These are phyloP conservation scores for Irpex sp. DNA, from an alignment of 1,284 basidiomycete genomes.

Conservation along the genomic window DNA sequence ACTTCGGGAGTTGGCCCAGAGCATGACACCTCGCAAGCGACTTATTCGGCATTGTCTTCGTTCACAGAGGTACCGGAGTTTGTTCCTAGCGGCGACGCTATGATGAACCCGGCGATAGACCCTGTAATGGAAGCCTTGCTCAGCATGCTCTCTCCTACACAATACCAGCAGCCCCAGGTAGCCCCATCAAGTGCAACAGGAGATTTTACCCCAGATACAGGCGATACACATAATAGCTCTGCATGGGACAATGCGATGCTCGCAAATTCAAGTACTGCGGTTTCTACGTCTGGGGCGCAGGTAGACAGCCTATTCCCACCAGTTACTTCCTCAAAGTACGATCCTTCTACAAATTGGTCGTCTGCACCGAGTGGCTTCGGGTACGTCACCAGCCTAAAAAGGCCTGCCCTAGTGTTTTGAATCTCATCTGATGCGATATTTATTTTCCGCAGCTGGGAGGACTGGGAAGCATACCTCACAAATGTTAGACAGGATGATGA, in stretches of 20 bases:
- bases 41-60: neutral
- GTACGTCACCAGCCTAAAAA: neutral
- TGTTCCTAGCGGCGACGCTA: neutral
- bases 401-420: neutral
- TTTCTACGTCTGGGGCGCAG: neutral
- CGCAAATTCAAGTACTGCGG: neutral
- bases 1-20: neutral
- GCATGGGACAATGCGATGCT: neutral
- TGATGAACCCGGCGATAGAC: neutral
- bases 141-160: neutral
- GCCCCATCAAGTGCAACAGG: neutral
- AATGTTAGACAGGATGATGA: neutral
- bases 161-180: neutral
- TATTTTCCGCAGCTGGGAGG: neutral
- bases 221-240: neutral
- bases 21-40: neutral
- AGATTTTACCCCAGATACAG: neutral
- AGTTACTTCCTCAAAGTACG: neutral
- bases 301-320: neutral
- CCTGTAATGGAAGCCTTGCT: neutral
- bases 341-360: neutral
- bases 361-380: neutral
- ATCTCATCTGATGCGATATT: neutral
- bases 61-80: neutral
- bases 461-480: neutral